Evolutionary conservation across 2,329 filamentous ascomycete species (phyloP), one percentile per base, ranked within the genome.

Genomic region (Thielaviopsis musarum): DNA sequence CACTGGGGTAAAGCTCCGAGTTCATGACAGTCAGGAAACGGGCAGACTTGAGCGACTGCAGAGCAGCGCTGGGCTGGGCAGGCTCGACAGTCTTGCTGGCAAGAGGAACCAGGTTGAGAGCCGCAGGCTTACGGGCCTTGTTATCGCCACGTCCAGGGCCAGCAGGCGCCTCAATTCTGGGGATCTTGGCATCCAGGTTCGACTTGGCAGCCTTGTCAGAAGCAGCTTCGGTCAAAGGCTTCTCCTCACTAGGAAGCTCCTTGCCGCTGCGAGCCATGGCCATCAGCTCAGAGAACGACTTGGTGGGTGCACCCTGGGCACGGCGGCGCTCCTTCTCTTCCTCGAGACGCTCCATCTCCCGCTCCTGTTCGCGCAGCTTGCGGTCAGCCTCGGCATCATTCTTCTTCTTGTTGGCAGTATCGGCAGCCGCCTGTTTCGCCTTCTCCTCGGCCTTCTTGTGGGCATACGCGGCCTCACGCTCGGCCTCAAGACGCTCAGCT

Each of bases 31-130:
- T 82, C 60, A 98, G 77, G 75, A 95, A 91, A 56, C 91, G 87
- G 59, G 93, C 88, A 19, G 90, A 91, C 74, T 93, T 91, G 63
- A 98, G 80, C 9, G 91, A 87, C 71, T 95, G 91, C 69, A 98
- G 85, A 63, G 91, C 91, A 61, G 93, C 89, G 64, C 89, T 97
- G 17, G 91, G 91, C 72, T 96, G 91, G 58, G 89, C 84, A 58
- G 91, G 87, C 74, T 98, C 91, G 24, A 95, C 82, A 45, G 86
- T 77, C 74, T 91, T 95, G 66, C 83, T 89, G 63, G 87, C 94
- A 60, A 85, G 73, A n/a, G 79, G 79, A 59, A 90, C 82, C 63
- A 97, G 79, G 73, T 96, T 96, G 64, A 98, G 83, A 52, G 88
- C 85, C 62, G 86, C 83, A 56, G 93, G 91, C 78, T 95, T 96